Percentiles rank a stretch among this genome's conserved stretches.
These are phyloP conservation scores for Aspergillus carlsbadensis DNA, from an alignment of 495 filamentous ascomycete genomes.

Conservation along the genomic window DNA sequence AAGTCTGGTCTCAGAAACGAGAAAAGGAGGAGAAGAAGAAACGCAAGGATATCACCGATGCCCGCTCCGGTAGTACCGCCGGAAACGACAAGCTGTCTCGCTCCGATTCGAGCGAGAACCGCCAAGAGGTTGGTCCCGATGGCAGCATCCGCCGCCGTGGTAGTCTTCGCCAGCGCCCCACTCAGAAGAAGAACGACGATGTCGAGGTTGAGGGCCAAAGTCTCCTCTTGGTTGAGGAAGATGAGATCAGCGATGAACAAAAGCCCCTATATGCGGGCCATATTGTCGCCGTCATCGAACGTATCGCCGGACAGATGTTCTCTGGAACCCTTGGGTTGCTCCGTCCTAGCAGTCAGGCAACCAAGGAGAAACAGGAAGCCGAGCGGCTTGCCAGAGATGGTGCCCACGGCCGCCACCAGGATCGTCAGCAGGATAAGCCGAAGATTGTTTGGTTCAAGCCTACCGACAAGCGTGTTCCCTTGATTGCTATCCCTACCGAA, in stretches of 20 bases:
- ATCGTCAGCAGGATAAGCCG: constrained; percentile 90
- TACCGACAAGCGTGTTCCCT: constrained; percentile 95
- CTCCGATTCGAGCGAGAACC: constrained; percentile 62
- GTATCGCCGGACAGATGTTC: constrained; percentile 98
- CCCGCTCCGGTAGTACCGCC: constrained; percentile 69
- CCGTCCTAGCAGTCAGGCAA: constrained; percentile 96
- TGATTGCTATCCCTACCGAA: constrained; percentile 97
- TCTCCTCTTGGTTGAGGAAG: constrained; percentile 92
- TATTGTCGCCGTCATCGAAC: constrained; percentile 95
- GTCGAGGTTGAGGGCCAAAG: constrained; percentile 99
- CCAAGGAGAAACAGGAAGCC: constrained; percentile 99
- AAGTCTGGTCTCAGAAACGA: constrained; percentile 97
- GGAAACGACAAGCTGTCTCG: constrained; percentile 65
- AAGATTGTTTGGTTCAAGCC: constrained; percentile 99
- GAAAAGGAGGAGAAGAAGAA: constrained; percentile 99
- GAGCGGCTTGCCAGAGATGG: constrained; percentile 92
- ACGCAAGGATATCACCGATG: constrained; percentile 96
- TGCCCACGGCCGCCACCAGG: constrained; percentile 66
- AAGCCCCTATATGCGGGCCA: constrained; percentile 97
- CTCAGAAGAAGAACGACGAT: constrained; percentile 99
- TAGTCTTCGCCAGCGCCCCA: constrained; percentile 92
- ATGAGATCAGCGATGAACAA: constrained; percentile 97
- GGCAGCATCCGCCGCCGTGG: constrained; percentile 89
- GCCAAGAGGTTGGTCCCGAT: constrained; percentile 60
- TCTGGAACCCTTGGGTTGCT: constrained; percentile 92